Conservation (phyloP, 495 filamentous ascomycete species). For the Bryoglossum gracile region DNA sequence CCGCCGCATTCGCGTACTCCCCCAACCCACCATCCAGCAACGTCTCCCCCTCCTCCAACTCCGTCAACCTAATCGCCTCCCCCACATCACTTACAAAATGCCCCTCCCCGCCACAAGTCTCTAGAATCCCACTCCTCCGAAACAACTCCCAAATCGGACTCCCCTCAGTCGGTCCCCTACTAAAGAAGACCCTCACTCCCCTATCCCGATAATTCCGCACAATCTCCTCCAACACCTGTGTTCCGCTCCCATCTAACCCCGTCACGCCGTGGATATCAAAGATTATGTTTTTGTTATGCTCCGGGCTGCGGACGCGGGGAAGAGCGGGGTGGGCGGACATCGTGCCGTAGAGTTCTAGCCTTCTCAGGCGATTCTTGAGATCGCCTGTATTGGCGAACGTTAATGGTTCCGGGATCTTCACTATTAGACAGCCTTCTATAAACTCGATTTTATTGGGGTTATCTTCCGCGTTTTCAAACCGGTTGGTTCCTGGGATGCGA, state of each 20-base stretch:
- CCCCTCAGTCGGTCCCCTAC: conserved; percentile 55
- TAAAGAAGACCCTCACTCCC: conserved; percentile 83
- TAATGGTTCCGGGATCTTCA: conserved; percentile 93
- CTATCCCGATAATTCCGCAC: conserved; percentile 65
- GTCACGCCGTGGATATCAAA: conserved; percentile 97
- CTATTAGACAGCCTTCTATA: conserved; percentile 84
- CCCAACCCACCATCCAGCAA: background rate
- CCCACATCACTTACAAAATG: conserved; percentile 80
- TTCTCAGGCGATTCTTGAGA: conserved; percentile 70
- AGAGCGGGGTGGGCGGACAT: conserved; percentile 77
- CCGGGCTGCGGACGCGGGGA: conserved; percentile 61
- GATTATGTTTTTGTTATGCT: conserved; percentile 81
- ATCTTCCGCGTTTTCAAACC: conserved; percentile 85
- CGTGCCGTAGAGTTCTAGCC: conserved; percentile 84
- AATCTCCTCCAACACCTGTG: conserved; percentile 87
- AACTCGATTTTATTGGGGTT: conserved; percentile 73
- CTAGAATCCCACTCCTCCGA: conserved; percentile 73
- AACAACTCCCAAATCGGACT: conserved; percentile 66
- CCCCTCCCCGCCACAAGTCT: conserved; percentile 60
- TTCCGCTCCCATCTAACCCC: conserved; percentile 82
- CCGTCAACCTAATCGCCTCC: conserved; percentile 73
- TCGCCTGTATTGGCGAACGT: conserved; percentile 97
- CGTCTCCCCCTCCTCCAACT: conserved; percentile 53
- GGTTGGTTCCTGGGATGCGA: conserved; percentile 70
- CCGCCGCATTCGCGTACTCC: conserved; percentile 14